Base-by-base conservation (phyloP, 495 filamentous ascomycete species). In the Halenospora varia region DNA sequence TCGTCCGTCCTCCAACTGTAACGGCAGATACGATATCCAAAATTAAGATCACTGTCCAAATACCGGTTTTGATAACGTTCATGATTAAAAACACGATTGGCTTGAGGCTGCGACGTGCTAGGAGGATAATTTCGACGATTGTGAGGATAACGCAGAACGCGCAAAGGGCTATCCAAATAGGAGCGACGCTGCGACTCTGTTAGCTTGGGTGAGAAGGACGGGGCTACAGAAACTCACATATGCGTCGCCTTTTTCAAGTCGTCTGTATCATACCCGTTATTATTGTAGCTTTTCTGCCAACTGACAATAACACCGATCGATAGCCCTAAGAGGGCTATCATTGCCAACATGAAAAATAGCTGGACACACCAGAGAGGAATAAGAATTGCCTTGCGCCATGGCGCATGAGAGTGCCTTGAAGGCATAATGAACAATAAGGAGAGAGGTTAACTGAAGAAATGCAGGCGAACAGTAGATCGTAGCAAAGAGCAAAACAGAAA, bases 321-420 rank as follows among this genome's bases (percentile, higher is more conserved):
- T 22, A 52, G 6, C 10, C 13, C 57, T 15, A 57, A 20, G 10
- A 58, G 22, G 3, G 48, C 53, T 11, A 66, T 60, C 25, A 67
- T 53, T 10, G 59, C 23, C 41, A 58, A 13, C 45, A 60, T 40
- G 22, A 66, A 53, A 13, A 61, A 20, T 2, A 72, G 15, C 23
- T 74, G 67, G 20, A 69, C 17, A 8, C 51, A 49, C 70, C 70
- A 72, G 56, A 70, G 67, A n/a, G 71, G 71, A 17, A 72, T 62
- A 10, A 74, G 60, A n/a, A 70, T 58, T 10, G 53, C 11, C 39
- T 70, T 72, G 9, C 65, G 55, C 71, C 71, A 72, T 47, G 65
- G 67, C 10, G 65, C 57, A 11, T 61, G 50, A 9, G 23, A 25
- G 17, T 53, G 50, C 13, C 13, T 35, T 6, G 29, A 35, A 13